Base-by-base conservation (phyloP, 2,329 filamentous ascomycete species). In the Drechmeria coniospora region DNA sequence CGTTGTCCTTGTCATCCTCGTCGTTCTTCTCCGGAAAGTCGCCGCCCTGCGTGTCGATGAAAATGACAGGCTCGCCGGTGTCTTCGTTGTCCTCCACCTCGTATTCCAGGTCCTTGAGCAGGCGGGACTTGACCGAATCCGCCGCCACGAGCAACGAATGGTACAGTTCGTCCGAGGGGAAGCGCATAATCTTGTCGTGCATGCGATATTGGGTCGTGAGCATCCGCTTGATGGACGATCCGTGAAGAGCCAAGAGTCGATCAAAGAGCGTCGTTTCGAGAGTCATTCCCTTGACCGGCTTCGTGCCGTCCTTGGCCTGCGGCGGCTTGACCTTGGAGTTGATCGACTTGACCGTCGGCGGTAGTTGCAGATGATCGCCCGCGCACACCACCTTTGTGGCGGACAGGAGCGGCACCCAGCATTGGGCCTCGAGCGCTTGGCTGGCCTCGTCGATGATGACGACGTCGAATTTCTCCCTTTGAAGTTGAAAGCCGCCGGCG, bases 121-220 rank as follows among this genome's bases (percentile, higher is more conserved):
- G 56, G 11, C 86, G 71, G 5, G 56, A 57, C 47, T 77, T 79
- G 35, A 95, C 90, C 0, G 63, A 61, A 4, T 87, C 80, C 1
- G 79, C 84, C 1, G 90, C 87, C 3, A 86, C 58, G 1, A 98
- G 68, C 42, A 77, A 76, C 2, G 69, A 71, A 34, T 82, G 81
- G 54, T 98, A 98, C 8, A 95, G 63, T 46, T 87, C 76, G 35
- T 80, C 68, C 1, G 87, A 94, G 0, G 90, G 87, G 44, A 94
- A 98, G 6, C 73, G 68, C 86, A 95, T 95, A 43, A 98, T 95
- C 29, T 65, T 74, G 45, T 92, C 79, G 48, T 98, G 84, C 90
- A 98, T 98, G 21, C 90, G 83, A 51, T 98, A 98, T 56, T 98
- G 90, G 4, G 79, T 92, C 4, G 83, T 95, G 15, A 98, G 69